Evolutionary conservation across 2,329 filamentous ascomycete species (phyloP).

Genomic region (Pyricularia pennisetigena): DNA sequence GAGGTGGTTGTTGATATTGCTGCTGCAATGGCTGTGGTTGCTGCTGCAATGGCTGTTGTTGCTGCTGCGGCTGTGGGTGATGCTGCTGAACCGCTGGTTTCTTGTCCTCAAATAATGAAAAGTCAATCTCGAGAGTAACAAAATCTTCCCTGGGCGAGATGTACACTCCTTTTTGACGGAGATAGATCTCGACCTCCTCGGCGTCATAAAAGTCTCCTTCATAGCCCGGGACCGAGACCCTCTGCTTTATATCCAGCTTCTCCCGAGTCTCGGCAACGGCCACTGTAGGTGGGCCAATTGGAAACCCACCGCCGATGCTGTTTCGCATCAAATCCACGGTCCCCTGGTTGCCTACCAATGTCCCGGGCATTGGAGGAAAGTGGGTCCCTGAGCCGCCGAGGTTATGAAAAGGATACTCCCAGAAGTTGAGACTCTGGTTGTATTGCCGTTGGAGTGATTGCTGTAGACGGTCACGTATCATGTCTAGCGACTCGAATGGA

Average conservation of each 20-base stretch:
- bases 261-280: slow-evolving; percentile 29
- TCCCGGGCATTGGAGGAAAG: slow-evolving; percentile 25
- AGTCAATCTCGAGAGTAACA: slow-evolving; percentile 46
- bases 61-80: not conserved
- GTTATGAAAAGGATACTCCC: slow-evolving; percentile 51
- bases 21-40: not conserved
- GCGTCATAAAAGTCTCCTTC: slow-evolving; percentile 70
- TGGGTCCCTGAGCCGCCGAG: slow-evolving; percentile 61
- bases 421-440: slow-evolving; percentile 42
- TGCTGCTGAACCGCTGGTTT: not conserved
- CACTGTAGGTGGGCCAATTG: slow-evolving; percentile 38
- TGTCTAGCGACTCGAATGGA: slow-evolving; percentile 42
- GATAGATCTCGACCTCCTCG: slow-evolving; percentile 66
- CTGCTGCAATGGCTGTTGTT: not conserved
- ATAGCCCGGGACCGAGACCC: slow-evolving; percentile 48
- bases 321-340: slow-evolving; percentile 16
- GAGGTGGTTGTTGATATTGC: not conserved
- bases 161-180: slow-evolving; percentile 51
- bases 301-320: slow-evolving; percentile 22
- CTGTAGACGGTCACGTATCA: slow-evolving; percentile 32
- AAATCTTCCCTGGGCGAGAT: slow-evolving; percentile 53
- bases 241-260: slow-evolving; percentile 35
- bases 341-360: slow-evolving; percentile 26
- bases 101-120: slow-evolving; percentile 9
- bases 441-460: slow-evolving; percentile 20